These are phyloP conservation scores for Candida broadrunensis DNA, from an alignment of 805 yeast genomes.

Conservation along the genomic window DNA sequence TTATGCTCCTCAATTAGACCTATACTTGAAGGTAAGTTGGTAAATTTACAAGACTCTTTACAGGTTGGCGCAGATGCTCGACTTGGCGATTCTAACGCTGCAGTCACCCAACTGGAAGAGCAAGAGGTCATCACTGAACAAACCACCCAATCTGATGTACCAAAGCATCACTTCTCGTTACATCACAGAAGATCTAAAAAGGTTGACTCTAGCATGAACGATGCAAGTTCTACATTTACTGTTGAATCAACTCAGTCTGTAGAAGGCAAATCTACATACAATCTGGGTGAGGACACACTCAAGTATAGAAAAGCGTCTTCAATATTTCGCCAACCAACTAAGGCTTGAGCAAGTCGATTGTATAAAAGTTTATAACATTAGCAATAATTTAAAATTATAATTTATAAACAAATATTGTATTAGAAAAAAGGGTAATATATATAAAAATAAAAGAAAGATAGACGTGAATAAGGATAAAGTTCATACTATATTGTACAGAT, in stretches of 20 bases:
- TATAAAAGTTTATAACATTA: background rate
- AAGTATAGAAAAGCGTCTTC: background rate
- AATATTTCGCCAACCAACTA: background rate
- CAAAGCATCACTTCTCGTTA: background rate
- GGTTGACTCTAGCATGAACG: background rate
- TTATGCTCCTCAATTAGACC: background rate
- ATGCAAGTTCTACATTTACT: constrained; percentile 3
- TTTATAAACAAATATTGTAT: background rate
- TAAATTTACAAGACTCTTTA: background rate
- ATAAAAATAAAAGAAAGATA: background rate
- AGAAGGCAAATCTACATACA: background rate
- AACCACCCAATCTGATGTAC: background rate
- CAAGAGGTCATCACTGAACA: background rate
- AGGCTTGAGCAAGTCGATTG: too few relatives aligned
- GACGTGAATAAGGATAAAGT: constrained; percentile 1
- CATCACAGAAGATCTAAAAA: background rate
- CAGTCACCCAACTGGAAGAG: background rate
- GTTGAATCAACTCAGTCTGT: constrained; percentile 1
- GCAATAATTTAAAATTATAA: background rate
- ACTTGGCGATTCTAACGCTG: too few relatives aligned
- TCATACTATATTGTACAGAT: constrained; percentile 1
- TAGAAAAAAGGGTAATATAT: background rate
- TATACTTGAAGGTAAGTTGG: background rate
- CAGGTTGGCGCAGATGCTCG: background rate
- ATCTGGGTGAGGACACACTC: background rate